Evolutionary conservation across 306 rosid genomes (phyloP), one percentile per base, ranked within the genome.

Genomic region (Inga leiocalycina): DNA sequence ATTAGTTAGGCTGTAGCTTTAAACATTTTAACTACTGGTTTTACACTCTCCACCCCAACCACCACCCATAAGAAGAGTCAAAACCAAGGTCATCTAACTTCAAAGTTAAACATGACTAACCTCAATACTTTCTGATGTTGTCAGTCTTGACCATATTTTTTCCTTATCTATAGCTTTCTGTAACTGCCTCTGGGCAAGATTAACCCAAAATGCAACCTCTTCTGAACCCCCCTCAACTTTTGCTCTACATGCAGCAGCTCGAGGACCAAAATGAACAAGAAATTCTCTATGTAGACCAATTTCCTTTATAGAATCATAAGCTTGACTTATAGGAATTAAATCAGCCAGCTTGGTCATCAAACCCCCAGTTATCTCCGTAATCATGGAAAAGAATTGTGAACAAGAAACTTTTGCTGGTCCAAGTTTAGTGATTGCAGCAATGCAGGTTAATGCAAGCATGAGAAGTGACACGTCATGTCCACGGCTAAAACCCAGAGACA

Each of bases 121-220:
- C 99, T 93, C 99, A 59, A 95, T 97, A 83, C 98, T 92, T 92
- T 97, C 99, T 61, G 97, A 92, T 72, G 99, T 94, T 80, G 98
- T 97, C 57, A 97, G 85, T 82, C 97, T 88, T 48, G 98, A 94
- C 99, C 99, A 97, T 79, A 97, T 97, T 89, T 86, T 94, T 88
- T 97, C 99, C 84, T 97, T 97, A 71, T 94, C 95, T 82, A 97
- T 88, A 76, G 97, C 97, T 81, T 79, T 92, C 78, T 94, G 97
- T 83, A 97, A 88, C 84, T 90, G 95, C 89, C 74, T 86, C 92
- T 94, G 98, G 77, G 88, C 85, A 79, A 94, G 98, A 86, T 89
- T 89, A 81, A 97, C 93, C 99, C 99, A 97, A 89, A 97, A 97
- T 83, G 87, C 75, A 83, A 91, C 97, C 91, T 92, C 99, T 88